Conservation (phyloP, 108 stramenopile genomes). For the Fragilaria crotonensis region DNA sequence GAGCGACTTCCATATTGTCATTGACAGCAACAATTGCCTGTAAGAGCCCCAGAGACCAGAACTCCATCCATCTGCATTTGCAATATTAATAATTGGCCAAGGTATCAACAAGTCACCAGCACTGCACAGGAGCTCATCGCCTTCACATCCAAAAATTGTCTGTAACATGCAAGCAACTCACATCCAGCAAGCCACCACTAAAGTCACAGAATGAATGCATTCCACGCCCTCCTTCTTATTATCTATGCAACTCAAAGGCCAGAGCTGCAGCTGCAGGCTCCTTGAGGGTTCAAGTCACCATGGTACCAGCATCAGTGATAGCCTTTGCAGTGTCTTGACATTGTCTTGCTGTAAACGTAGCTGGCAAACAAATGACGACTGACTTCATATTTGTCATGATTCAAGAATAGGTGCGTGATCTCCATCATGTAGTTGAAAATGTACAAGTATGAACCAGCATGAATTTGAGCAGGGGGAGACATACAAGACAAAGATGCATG, state of each 20-base stretch:
- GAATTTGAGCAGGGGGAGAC: conserved; percentile 55
- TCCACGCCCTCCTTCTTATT: conserved; percentile 89
- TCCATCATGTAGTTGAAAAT: conserved; percentile 67
- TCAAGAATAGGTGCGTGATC: conserved; percentile 61
- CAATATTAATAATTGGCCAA: conserved; percentile 49
- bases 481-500: conserved; percentile 16
- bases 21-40: background rate
- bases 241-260: conserved; percentile 93
- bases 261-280: conserved; percentile 96
- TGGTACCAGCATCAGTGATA: conserved; percentile 72
- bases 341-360: conserved; percentile 88
- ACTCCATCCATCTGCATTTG: background rate
- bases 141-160: conserved; percentile 89
- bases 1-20: conserved; percentile 42
- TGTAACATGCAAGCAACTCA: conserved; percentile 85
- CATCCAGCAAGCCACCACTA: conserved; percentile 95
- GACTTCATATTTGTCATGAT: conserved; percentile 86
- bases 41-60: conserved; percentile 8
- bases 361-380: conserved; percentile 94
- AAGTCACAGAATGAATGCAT: conserved; percentile 97
- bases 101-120: conserved; percentile 86
- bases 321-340: conserved; percentile 71
- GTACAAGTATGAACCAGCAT: conserved; percentile 70
- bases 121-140: conserved; percentile 85
- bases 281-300: conserved; percentile 79